Conservation (phyloP, 2,329 filamentous ascomycete genomes). For the Beauveria scarabaeidicola region DNA sequence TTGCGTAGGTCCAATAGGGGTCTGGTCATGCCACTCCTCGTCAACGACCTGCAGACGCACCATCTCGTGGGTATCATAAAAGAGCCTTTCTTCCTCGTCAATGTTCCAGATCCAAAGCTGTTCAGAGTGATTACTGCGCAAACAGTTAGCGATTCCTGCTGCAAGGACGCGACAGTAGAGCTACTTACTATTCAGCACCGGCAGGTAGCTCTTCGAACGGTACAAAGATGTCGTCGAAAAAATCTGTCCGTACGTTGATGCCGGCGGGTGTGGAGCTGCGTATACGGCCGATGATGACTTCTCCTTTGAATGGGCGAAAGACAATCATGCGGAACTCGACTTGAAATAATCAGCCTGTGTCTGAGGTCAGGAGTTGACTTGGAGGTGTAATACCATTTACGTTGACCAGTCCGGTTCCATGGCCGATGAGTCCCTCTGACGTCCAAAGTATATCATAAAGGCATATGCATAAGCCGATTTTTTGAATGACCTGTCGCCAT, state of each 20-base stretch:
- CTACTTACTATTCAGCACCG: conserved; percentile 62
- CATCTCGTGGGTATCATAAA: conserved; percentile 83
- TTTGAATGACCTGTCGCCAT: conserved; percentile 64
- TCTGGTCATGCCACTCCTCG: conserved; percentile 88
- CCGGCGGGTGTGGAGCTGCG: conserved; percentile 62
- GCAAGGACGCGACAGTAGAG: not conserved
- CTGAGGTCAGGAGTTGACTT: not conserved
- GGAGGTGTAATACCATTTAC: conserved; percentile 61
- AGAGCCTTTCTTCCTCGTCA: conserved; percentile 60
- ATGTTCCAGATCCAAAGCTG: conserved; percentile 79
- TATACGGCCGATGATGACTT: conserved; percentile 82
- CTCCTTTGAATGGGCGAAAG: conserved; percentile 91
- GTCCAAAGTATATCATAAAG: conserved; percentile 85
- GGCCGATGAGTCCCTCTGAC: conserved; percentile 88
- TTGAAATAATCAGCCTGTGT: not conserved
- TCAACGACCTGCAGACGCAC: conserved; percentile 79
- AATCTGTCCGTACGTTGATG: conserved; percentile 75
- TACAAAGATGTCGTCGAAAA: conserved; percentile 89
- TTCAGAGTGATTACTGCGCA: conserved; percentile 59
- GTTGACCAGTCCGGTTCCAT: conserved; percentile 86
- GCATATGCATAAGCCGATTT: conserved; percentile 86
- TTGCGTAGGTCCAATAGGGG: conserved; percentile 58
- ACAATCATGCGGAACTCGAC: conserved; percentile 91
- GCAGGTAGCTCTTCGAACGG: conserved; percentile 65
- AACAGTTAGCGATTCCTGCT: conserved; percentile 12